Evolutionary conservation across 2,329 filamentous ascomycete species (phyloP).

Genomic region (Aspergillus sp.): DNA sequence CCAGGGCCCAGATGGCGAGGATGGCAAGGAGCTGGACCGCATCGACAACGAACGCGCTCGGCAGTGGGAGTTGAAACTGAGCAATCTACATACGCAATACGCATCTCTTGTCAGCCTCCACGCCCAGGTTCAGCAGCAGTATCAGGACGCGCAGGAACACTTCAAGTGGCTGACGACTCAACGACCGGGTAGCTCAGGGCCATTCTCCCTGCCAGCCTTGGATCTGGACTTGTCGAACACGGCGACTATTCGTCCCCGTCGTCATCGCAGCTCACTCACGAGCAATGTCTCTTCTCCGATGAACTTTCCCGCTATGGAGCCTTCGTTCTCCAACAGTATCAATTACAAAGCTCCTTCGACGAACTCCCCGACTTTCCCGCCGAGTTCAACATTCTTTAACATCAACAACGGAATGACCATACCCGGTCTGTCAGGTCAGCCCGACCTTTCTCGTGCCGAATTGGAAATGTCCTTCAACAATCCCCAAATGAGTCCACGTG

Average conservation of each 20-base stretch:
- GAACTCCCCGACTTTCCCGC: constrained; percentile 52
- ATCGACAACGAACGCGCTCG: constrained; percentile 49
- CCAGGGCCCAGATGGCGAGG: constrained; percentile 47
- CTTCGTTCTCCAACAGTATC: constrained; percentile 38
- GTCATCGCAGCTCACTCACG: constrained; percentile 45
- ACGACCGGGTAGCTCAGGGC: constrained; percentile 33
- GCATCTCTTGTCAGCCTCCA: constrained; percentile 41
- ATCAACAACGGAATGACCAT: constrained; percentile 62
- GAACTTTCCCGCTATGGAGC: constrained; percentile 39
- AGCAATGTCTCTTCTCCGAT: constrained; percentile 49
- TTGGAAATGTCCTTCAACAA: constrained; percentile 55
- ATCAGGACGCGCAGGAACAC: constrained; percentile 46
- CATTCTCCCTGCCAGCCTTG: constrained; percentile 41
- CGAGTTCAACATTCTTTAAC: constrained; percentile 57
- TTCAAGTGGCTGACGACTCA: constrained; percentile 43
- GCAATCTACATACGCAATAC: constrained; percentile 43
- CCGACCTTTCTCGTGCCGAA: constrained; percentile 46
- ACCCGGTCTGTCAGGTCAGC: constrained; percentile 40
- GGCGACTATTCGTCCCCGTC: constrained; percentile 42
- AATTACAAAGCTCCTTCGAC: constrained; percentile 50
- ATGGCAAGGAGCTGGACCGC: constrained; percentile 50
- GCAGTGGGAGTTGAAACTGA: constrained; percentile 46
- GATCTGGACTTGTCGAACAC: constrained; percentile 42
- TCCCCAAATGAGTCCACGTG: constrained; percentile 62
- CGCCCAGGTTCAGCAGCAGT: constrained; percentile 42